Percentiles rank a stretch among this genome's conserved stretches.
Evolutionary conservation across 176 grass and related monocot genomes (phyloP).

Genomic region (Lolium multiflorum): DNA sequence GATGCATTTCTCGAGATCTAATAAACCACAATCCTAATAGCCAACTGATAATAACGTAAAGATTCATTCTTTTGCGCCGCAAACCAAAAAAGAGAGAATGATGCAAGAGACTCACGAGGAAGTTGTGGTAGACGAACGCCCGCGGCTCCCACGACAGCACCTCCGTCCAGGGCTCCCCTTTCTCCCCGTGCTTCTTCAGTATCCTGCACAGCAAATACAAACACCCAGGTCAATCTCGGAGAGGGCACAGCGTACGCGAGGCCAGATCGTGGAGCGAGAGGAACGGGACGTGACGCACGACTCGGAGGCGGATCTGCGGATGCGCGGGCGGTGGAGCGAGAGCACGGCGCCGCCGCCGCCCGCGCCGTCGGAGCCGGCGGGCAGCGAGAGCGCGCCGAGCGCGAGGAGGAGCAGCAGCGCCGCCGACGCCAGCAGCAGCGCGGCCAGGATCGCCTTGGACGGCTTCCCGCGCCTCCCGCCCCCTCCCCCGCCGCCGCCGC

Average conservation of each 20-base stretch:
- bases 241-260: neutral
- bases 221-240: conserved; percentile 8
- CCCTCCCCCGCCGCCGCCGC: conserved; percentile 26
- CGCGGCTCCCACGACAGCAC: conserved; percentile 97
- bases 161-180: conserved; percentile 92
- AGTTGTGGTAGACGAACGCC: conserved; percentile 94
- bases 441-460: conserved; percentile 68
- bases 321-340: conserved; percentile 43
- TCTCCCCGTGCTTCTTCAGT: conserved; percentile 54
- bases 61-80: no score
- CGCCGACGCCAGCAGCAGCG: conserved; percentile 68
- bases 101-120: conserved; percentile 62
- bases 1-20: neutral
- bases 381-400: conserved; percentile 86
- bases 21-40: no score
- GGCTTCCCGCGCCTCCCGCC: conserved; percentile 59
- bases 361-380: conserved; percentile 52
- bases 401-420: conserved; percentile 79
- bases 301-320: conserved; percentile 69
- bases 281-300: conserved; percentile 50
- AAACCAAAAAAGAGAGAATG: conserved; percentile 29
- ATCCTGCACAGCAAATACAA: conserved; percentile 45
- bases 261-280: neutral
- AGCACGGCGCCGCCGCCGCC: conserved; percentile 40
- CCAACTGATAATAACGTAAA: no score